Evolutionary conservation across 352 stramenopile species (phyloP), one percentile per base, ranked within the genome.

Genomic region (Discostella stelligera): DNA sequence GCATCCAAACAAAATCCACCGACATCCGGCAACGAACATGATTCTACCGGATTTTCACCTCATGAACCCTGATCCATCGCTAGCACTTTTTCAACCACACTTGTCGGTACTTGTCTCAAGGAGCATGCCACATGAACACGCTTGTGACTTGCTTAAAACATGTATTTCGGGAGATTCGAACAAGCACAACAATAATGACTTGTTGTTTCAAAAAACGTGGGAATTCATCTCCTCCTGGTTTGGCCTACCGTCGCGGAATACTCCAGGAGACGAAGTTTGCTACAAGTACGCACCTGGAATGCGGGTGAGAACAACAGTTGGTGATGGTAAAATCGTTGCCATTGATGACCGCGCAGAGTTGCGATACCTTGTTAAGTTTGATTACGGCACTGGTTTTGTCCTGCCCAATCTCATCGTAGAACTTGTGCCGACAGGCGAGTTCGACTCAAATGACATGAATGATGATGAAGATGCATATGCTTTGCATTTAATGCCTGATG

Each of bases 181-280:
- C 18, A 79, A 25, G 2, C 60, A 16, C 13, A 23, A 49, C 30
- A 63, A 84, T 11, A 23, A 49, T 23, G 62, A 84, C 10, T 70
- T 74, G 87, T 49, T 60, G 65, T 52, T 71, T 91, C 66, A 72
- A 65, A 77, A 85, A 56, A 71, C 92, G 46, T 93, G 87, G 87
- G 82, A 89, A 66, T 92, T 93, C 66, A 83, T 94, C 18, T 66
- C 84, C 41, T 81, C 82, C 18, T 93, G 86, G 75, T 94, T 92
- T 74, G 71, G 69, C 10, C 83, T 90, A 50, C 80, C 89, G 27
- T 27, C 39, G 10, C 16, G 50, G 25, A 27, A 64, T 44, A 44
- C 39, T 39, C 16, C 50, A 25, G 23, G n/a, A 37, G 23, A 46
- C 21, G 56, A 52, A 21, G 23, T 53, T 49, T 10, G 14, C 16